Conservation (phyloP, 2,329 filamentous ascomycete genomes). For the Phialemonium atrogriseum region DNA sequence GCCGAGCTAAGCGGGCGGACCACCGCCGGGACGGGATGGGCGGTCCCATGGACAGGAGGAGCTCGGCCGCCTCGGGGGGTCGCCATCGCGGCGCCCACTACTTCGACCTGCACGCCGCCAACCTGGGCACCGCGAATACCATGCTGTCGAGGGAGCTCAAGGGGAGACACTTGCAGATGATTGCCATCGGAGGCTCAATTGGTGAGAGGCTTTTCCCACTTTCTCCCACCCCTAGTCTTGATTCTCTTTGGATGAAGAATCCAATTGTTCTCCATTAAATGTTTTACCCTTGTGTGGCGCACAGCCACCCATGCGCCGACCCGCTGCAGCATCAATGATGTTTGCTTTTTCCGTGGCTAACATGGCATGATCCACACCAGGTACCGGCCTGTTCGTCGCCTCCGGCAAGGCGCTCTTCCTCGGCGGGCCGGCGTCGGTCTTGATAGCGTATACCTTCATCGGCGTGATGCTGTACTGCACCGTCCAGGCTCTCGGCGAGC, state of each 20-base stretch:
- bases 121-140: conserved; percentile 68
- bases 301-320: too few species aligned
- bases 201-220: conserved; percentile 32
- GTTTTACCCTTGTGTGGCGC: too few species aligned
- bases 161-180: conserved; percentile 89
- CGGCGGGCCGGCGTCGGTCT: conserved; percentile 69
- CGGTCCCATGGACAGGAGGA: conserved; percentile 11
- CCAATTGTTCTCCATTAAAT: too few species aligned
- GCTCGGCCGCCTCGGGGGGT: too few species aligned
- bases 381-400: conserved; percentile 79
- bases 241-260: conserved; percentile 4
- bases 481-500: conserved; percentile 82
- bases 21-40: not conserved
- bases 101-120: conserved; percentile 48
- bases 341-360: not conserved
- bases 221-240: not conserved
- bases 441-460: conserved; percentile 72
- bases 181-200: conserved; percentile 89
- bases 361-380: conserved; percentile 24
- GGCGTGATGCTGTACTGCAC: conserved; percentile 88
- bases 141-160: conserved; percentile 72
- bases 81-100: conserved; percentile 37
- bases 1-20: not conserved
- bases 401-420: conserved; percentile 62
- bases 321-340: too few species aligned